A percentile compares a stretch with the other conserved stretches of the same genome.
phyloP scores from a whole-genome alignment of 2,329 filamentous ascomycete species.

The Alternaria conjuncta region DNA sequence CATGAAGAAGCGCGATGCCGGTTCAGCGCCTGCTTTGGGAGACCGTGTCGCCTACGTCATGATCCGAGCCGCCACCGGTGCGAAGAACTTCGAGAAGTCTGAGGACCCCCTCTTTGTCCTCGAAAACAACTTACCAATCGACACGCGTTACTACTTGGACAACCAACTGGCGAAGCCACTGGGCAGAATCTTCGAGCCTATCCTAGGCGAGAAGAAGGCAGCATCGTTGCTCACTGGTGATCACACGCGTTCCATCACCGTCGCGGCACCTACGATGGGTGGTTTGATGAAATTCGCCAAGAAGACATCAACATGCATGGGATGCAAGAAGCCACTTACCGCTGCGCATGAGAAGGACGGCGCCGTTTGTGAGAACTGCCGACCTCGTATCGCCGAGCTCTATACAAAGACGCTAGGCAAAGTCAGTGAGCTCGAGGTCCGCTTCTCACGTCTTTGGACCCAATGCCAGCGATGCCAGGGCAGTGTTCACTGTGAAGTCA shows the following conservation, averaged over 20 bases:
- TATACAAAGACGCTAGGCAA: slow-evolving; percentile 91
- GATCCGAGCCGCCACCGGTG: slow-evolving; percentile 84
- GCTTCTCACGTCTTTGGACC: slow-evolving; percentile 93
- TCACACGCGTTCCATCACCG: slow-evolving; percentile 92
- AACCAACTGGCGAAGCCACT: slow-evolving; percentile 97
- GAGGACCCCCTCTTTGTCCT: slow-evolving; percentile 97
- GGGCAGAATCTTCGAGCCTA: slow-evolving; percentile 95
- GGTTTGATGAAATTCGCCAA: slow-evolving; percentile 98
- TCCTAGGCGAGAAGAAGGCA: slow-evolving; percentile 91
- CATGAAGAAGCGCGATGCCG: slow-evolving; percentile 96
- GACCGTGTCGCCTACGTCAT: slow-evolving; percentile 99
- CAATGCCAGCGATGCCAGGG: slow-evolving; percentile 98
- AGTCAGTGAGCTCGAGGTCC: slow-evolving; percentile 88
- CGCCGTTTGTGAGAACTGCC: slow-evolving; percentile 87
- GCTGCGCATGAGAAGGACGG: slow-evolving; percentile 80
- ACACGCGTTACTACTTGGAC: slow-evolving; percentile 98
- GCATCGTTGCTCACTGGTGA: slow-evolving; percentile 86
- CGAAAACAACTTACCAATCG: slow-evolving; percentile 96
- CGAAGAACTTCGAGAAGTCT: slow-evolving; percentile 95
- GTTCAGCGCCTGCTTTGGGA: slow-evolving; percentile 88
- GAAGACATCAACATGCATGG: slow-evolving; percentile 98
- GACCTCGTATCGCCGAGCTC: slow-evolving; percentile 84
- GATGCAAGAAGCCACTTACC: slow-evolving; percentile 94
- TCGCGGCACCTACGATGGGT: slow-evolving; percentile 88
- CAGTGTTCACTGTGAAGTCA: slow-evolving; percentile 97